These are phyloP conservation scores for Lineolata rhizophorae DNA, from an alignment of 495 filamentous ascomycete species.

Conservation along the genomic window DNA sequence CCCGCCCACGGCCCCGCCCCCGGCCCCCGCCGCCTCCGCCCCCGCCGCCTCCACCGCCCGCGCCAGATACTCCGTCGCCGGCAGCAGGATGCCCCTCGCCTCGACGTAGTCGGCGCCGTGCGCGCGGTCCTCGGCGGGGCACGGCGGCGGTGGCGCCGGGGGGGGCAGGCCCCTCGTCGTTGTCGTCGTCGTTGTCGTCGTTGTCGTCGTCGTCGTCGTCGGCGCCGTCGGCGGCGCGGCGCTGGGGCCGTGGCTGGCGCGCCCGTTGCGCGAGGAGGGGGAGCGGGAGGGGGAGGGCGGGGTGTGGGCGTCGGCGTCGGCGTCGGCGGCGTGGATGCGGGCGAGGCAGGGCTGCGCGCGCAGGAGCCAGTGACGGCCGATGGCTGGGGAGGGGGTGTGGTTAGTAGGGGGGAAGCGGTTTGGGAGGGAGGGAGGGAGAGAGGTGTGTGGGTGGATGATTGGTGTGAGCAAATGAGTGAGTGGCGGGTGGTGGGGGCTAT, in stretches of 20 bases:
- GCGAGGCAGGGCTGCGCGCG: conserved; percentile 26
- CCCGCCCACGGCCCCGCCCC: conserved; percentile 18
- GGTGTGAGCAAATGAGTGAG: no score
- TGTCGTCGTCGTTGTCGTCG: conserved; percentile 1
- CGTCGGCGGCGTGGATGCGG: conserved; percentile 24
- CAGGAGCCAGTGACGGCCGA: conserved; percentile 27
- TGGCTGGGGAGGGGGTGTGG: no score
- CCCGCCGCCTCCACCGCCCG: conserved; percentile 20
- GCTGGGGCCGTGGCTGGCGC: conserved; percentile 12
- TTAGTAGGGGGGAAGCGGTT: no score
- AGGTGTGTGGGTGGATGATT: no score
- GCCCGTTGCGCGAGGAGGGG: no score
- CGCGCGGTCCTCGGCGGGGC: conserved; percentile 19
- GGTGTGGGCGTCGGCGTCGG: conserved; percentile 9
- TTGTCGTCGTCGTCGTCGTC: conserved; percentile 2
- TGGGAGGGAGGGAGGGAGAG: no score
- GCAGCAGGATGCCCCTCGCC: conserved; percentile 24
- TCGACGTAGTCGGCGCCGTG: conserved; percentile 26
- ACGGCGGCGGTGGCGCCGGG: conserved; percentile 4
- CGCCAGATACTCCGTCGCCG: conserved; percentile 26
- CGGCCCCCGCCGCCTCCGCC: conserved; percentile 2
- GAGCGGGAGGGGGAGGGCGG: no score
- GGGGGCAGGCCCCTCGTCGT: conserved; percentile 11
- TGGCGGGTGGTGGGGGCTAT: no score
- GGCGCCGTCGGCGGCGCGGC: no score